A percentile compares a stretch with the other conserved stretches of the same genome.
phyloP scores from a whole-genome alignment of 2,329 filamentous ascomycete genomes.

The Ascochyta lentis region DNA sequence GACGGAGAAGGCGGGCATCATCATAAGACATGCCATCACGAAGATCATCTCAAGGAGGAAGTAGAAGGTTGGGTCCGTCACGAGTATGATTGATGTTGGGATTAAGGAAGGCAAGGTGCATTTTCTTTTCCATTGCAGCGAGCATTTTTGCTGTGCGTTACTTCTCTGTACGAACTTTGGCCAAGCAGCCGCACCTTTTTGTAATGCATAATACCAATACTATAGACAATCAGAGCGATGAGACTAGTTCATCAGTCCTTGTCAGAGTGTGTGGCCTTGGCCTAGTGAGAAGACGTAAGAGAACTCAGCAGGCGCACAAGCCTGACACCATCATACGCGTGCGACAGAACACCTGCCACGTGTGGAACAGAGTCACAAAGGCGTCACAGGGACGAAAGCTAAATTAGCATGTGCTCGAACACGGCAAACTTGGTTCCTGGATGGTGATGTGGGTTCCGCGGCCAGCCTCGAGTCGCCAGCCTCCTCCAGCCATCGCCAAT shows the following conservation, averaged over 20 bases:
- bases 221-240: too few species aligned
- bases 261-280: too few species aligned
- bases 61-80: constrained; percentile 20
- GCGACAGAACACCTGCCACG: not conserved
- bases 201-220: constrained; percentile 15
- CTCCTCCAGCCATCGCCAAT: constrained; percentile 18
- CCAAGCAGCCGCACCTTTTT: constrained; percentile 6
- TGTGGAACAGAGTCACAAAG: not conserved
- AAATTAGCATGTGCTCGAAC: not conserved
- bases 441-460: constrained; percentile 8
- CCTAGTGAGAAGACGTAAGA: too few species aligned
- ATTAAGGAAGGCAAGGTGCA: not conserved
- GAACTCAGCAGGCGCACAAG: not conserved
- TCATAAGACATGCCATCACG: constrained; percentile 89
- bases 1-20: constrained; percentile 88
- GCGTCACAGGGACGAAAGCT: not conserved
- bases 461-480: constrained; percentile 13
- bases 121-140: not conserved
- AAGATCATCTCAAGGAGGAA: constrained; percentile 76
- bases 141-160: constrained; percentile 1
- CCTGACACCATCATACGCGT: not conserved
- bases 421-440: constrained; percentile 4
- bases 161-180: constrained; percentile 7
- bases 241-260: too few species aligned
- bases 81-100: constrained; percentile 7